These are phyloP conservation scores for Nelumbo lutea DNA, from an alignment of 164 flowering plant genomes.

Conservation along the genomic window DNA sequence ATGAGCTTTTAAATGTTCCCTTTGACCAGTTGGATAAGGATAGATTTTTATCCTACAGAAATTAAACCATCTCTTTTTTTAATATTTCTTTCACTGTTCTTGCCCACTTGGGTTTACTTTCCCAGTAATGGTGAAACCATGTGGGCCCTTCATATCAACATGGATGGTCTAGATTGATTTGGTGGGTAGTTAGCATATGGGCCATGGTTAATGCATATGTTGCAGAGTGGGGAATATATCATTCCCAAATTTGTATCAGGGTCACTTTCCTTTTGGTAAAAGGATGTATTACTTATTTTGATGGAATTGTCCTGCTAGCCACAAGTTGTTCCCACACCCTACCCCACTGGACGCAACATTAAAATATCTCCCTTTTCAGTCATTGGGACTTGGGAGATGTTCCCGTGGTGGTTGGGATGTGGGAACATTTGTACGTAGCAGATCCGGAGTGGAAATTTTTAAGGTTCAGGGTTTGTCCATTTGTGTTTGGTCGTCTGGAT, in stretches of 20 bases:
- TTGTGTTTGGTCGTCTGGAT: neutral
- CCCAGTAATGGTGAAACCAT: neutral
- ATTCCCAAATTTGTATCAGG: no score
- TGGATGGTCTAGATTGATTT: slow-evolving; percentile 12
- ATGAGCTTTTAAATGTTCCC: slow-evolving; percentile 22
- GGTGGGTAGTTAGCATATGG: neutral
- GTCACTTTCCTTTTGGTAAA: no score
- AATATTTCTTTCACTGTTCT: neutral
- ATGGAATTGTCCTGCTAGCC: no score
- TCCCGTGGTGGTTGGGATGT: no score
- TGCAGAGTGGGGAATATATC: neutral
- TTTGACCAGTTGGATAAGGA: slow-evolving; percentile 15
- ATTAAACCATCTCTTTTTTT: neutral
- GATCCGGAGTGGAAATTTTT: neutral
- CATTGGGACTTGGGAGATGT: no score
- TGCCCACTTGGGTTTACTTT: neutral
- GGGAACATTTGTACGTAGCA: neutral
- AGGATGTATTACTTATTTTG: no score
- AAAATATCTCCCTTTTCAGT: no score
- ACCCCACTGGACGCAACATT: no score
- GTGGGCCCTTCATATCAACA: neutral
- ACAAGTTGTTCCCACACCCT: no score
- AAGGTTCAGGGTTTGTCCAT: neutral
- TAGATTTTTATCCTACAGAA: neutral
- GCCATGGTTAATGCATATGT: no score